Percentiles rank a stretch among this genome's conserved stretches.
Conservation (phyloP, 2,329 filamentous ascomycete genomes). For the Chaetothyriales sp. region DNA sequence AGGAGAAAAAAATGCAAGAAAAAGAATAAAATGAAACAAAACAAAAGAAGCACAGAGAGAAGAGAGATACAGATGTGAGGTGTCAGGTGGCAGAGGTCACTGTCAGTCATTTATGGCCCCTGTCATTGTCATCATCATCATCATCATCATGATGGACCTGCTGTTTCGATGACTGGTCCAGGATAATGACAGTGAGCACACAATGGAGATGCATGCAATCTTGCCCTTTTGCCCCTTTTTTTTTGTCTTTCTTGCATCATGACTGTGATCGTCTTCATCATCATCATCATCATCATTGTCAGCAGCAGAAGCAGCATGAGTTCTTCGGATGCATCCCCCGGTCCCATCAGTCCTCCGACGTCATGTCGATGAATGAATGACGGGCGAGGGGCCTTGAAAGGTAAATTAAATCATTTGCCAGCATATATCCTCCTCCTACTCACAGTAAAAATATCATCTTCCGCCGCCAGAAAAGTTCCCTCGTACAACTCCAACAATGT, state of each 20-base stretch:
- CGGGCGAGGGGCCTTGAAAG: too few species aligned
- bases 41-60: not conserved
- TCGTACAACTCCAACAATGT: not conserved
- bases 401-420: too few species aligned
- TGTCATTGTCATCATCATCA: too few species aligned
- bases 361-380: too few species aligned
- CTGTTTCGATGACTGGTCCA: not conserved
- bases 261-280: not conserved
- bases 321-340: not conserved
- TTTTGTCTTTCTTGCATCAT: not conserved
- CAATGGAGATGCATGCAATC: not conserved
- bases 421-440: too few species aligned
- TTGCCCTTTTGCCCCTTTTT: too few species aligned
- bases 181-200: not conserved
- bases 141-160: not conserved
- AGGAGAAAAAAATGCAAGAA: not conserved
- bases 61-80: not conserved
- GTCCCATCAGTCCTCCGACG: too few species aligned
- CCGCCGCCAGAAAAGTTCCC: too few species aligned
- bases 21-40: not conserved
- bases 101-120: not conserved
- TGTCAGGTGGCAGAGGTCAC: not conserved
- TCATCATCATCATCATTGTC: not conserved
- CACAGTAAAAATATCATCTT: too few species aligned
- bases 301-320: not conserved